phyloP scores from a whole-genome alignment of 2,329 filamentous ascomycete species.

The Botrytis squamosa region DNA sequence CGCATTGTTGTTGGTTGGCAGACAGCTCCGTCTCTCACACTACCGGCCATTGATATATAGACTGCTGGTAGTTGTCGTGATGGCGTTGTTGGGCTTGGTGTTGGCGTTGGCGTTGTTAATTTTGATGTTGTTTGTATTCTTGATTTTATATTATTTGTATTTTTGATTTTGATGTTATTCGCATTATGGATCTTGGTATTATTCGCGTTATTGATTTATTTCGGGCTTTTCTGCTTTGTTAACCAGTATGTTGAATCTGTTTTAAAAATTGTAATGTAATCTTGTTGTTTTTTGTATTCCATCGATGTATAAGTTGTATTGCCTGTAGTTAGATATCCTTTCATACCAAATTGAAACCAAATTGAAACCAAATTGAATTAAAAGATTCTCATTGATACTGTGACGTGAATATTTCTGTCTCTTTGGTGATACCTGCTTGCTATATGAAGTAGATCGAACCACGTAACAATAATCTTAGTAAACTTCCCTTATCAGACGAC shows the following conservation, averaged over 20 bases:
- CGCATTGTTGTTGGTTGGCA: background rate
- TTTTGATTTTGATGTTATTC: background rate
- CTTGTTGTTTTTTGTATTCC: background rate
- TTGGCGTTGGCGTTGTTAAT: background rate
- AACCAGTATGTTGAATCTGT: no score
- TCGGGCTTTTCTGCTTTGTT: no score
- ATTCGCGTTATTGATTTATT: background rate
- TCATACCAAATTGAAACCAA: background rate
- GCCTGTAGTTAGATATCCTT: background rate
- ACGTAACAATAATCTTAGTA: background rate
- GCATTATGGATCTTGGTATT: no score
- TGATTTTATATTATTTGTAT: background rate
- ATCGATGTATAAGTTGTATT: background rate
- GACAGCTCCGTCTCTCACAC: background rate
- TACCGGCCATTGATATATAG: background rate
- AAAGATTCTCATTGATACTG: background rate
- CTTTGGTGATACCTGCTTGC: background rate
- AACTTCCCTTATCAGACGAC: background rate
- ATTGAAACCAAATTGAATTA: background rate
- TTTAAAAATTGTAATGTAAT: no score
- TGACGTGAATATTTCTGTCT: background rate
- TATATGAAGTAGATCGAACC: background rate
- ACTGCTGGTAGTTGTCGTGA: background rate
- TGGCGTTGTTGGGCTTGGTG: background rate
- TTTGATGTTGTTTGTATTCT: background rate